Percentiles rank a stretch among this genome's conserved stretches.
Conservation (phyloP, 176 grass and related monocot genomes). For the Guadua angustifolia region DNA sequence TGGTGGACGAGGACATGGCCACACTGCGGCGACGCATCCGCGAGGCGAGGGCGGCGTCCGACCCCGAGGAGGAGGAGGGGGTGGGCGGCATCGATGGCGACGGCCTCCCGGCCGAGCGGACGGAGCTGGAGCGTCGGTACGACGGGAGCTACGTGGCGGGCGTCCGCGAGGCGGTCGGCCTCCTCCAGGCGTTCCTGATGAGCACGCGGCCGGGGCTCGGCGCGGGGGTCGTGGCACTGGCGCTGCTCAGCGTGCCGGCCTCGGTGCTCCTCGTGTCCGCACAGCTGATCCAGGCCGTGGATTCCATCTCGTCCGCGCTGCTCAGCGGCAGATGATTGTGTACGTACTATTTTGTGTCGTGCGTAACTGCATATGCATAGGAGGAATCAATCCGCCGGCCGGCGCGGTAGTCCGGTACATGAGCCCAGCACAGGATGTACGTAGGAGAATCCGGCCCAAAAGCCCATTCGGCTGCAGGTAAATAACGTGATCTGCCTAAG, state of each 20-base stretch:
- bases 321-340: neutral
- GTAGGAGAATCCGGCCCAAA: no score
- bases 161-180: conserved; percentile 48
- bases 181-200: conserved; percentile 60
- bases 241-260: conserved; percentile 57
- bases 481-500: no score
- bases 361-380: neutral
- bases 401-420: neutral
- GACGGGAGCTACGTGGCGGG: conserved; percentile 53
- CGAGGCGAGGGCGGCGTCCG: conserved; percentile 43
- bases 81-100: neutral
- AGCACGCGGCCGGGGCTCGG: conserved; percentile 57
- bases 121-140: conserved; percentile 69
- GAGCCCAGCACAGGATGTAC: no score
- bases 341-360: neutral
- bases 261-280: conserved; percentile 45
- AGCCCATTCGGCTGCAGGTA: no score
- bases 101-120: conserved; percentile 46
- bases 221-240: conserved; percentile 48
- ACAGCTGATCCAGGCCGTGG: conserved; percentile 23
- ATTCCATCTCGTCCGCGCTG: neutral
- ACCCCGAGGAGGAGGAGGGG: conserved; percentile 40
- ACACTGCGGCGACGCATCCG: conserved; percentile 63
- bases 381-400: neutral
- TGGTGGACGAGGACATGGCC: conserved; percentile 74